Evolutionary conservation across 345 rosid genomes (phyloP), one percentile per base, ranked within the genome.

Genomic region (Moringa oleifera): DNA sequence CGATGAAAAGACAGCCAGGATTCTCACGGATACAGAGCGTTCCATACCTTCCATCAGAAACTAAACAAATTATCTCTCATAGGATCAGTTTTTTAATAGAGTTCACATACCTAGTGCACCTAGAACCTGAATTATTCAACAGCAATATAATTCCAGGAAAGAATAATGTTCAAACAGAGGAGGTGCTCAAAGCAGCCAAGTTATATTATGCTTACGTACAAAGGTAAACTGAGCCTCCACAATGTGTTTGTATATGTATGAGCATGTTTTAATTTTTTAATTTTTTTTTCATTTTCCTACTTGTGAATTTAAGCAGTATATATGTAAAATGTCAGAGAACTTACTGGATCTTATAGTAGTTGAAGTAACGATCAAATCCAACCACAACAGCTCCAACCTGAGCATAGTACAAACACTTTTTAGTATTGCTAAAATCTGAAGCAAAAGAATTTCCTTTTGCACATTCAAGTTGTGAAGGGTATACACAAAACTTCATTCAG

Each of bases 331-430:
- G 18, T 0, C 2, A 7, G 41, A 62, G 47, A 47, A 66, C 90
- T 68, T 82, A 86, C 97, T 88, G 97, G 59, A 94, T 76, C 78
- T 94, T 94, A 83, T 83, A 90, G 82, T 90, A 94, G 77, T 90
- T 94, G 78, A 94, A 82, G 66, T 67, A 71, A 21, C 96, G 96
- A 63, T 90, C 97, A 59, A 88, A 77, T 66, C 99, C 97, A 76
- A 90, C 96, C 50, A 90, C 99, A 63, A 94, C 96, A 70, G 96
- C 97, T 55, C 99, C 99, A 19, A 88, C 99, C 99, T 86, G 72
- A n/a, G 66, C 16, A 53, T 17, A 73, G 61, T 61, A 63, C 71
- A 61, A 37, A 55, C 57, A 75, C 21, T 55, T 50, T 54, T 59
- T 21, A 12, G 13, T 24, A 28, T 28, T 28, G 33, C 8, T 28